Conservation (phyloP, 495 filamentous ascomycete species). For the Penicillium salamii region DNA sequence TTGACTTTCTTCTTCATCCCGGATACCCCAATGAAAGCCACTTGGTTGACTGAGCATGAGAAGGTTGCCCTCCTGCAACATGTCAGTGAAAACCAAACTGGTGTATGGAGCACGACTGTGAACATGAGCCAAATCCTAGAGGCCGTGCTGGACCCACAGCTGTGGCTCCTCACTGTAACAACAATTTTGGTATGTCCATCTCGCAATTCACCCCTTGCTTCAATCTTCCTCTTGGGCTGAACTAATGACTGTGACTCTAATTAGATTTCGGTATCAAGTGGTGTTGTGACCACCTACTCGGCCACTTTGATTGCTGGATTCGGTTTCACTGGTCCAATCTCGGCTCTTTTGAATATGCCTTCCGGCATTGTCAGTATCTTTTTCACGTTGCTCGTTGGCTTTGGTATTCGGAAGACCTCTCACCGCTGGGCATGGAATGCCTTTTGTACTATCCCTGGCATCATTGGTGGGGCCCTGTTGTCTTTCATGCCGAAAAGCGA, state of each 20-base stretch:
- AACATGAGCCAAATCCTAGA: constrained; percentile 35
- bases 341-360: constrained; percentile 63
- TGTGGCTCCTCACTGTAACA: constrained; percentile 39
- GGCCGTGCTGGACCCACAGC: constrained; percentile 28
- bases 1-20: constrained; percentile 55
- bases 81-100: constrained; percentile 56
- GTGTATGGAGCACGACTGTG: constrained; percentile 45
- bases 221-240: background rate
- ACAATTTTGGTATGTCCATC: constrained; percentile 28
- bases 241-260: background rate
- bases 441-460: constrained; percentile 41
- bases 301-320: constrained; percentile 56
- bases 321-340: constrained; percentile 48
- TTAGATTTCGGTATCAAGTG: constrained; percentile 53
- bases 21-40: constrained; percentile 55
- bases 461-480: constrained; percentile 58
- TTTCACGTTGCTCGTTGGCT: constrained; percentile 53
- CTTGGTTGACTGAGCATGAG: constrained; percentile 54
- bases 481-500: constrained; percentile 52
- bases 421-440: constrained; percentile 52
- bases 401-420: constrained; percentile 38
- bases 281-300: constrained; percentile 61
- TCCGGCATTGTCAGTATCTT: constrained; percentile 58
- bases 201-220: background rate
- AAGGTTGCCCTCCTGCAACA: constrained; percentile 43